phyloP scores from a whole-genome alignment of 768 basidiomycete genomes.

The Pluteus cervinus region DNA sequence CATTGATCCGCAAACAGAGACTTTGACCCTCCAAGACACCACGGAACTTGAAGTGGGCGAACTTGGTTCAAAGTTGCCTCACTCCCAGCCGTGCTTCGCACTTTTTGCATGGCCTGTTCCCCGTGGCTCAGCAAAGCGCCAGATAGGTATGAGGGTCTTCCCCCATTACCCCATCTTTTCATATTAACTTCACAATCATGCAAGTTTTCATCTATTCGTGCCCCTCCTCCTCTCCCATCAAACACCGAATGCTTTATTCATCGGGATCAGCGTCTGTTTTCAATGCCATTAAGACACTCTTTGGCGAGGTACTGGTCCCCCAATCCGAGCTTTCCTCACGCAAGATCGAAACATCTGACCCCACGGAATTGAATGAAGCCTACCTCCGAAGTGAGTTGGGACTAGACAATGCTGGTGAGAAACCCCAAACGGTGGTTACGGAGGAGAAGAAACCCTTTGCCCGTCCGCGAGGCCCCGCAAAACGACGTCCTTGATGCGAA shows the following conservation, averaged over 20 bases:
- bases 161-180: too few relatives aligned
- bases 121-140: conserved; percentile 29
- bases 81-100: conserved; percentile 59
- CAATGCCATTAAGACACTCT: too few relatives aligned
- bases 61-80: conserved; percentile 45
- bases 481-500: too few relatives aligned
- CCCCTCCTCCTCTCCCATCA: conserved; percentile 74
- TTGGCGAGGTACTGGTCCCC: too few relatives aligned
- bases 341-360: conserved; percentile 83
- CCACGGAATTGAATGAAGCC: conserved; percentile 59
- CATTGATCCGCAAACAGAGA: conserved; percentile 62
- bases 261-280: conserved; percentile 56
- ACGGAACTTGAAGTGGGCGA: conserved; percentile 33
- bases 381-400: conserved; percentile 59
- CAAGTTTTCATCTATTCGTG: conserved; percentile 91
- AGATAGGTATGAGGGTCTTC: conserved; percentile 64
- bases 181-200: neutral
- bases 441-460: conserved; percentile 51
- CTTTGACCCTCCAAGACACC: conserved; percentile 38
- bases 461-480: conserved; percentile 61
- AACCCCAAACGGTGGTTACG: too few relatives aligned
- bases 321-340: conserved; percentile 38
- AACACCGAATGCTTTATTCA: conserved; percentile 86
- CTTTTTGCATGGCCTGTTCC: conserved; percentile 62
- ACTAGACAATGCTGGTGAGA: conserved; percentile 10